Base-by-base conservation (phyloP, 1,284 basidiomycete genomes). In the Limonomyces culmigenus region DNA sequence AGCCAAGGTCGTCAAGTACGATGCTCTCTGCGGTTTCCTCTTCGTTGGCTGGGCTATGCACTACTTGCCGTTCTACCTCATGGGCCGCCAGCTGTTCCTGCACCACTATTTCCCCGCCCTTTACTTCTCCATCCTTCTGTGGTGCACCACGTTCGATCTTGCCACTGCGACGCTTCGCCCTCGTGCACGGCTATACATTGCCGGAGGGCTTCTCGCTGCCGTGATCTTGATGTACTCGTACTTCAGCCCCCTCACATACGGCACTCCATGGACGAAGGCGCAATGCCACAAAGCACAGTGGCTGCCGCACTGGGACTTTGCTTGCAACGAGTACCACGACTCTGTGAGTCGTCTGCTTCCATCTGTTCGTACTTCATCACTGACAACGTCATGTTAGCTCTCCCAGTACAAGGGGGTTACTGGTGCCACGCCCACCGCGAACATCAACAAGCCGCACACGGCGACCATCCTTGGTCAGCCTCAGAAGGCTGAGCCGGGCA, bases 101-200 rank as follows among this genome's bases (percentile, higher is more conserved):
- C 92, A 97, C 53, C 92, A 97, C 59, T 96, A 97, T 54, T 80
- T 96, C 54, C 92, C 92, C 0, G 88, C 93, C 0, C 65, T 99
- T 12, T 98, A 95, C 56, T 97, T 92, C 51, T 77, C 87, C 15
- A 76, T 97, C 45, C 68, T 98, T 6, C 62, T 91, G 18, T 66
- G 70, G 19, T 81, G 79, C 37, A 67, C 65, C 2, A 65, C 85
- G 2, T 96, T 97, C 48, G 95, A 98, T 54, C 68, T 89, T 30
- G 54, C 74, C 25, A 96, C 91, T 0, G 79, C 79, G 19, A 68
- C 69, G 1, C 59, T 97, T 6, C 67, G 79, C 13, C 85, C 88
- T 0, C 65, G 74, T 17, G 58, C 84, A 16, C 67, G 92, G 8
- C 55, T 95, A 19, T 81, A 91, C 46, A 74, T 88, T 27, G 87